These are phyloP conservation scores for Penicillium waksmanii DNA, from an alignment of 495 filamentous ascomycete genomes.

Conservation along the genomic window DNA sequence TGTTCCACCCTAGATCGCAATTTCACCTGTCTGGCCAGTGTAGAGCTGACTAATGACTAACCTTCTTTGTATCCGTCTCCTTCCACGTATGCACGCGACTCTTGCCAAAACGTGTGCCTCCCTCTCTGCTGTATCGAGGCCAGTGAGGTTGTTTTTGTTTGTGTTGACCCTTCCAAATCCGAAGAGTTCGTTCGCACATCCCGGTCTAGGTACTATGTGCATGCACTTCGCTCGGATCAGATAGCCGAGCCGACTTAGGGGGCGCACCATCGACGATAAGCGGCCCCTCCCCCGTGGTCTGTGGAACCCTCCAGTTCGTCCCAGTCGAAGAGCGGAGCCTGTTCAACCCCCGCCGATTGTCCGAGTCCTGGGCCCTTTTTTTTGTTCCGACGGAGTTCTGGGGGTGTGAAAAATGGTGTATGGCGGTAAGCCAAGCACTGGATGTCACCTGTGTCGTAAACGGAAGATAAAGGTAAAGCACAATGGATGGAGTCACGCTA, in stretches of 20 bases:
- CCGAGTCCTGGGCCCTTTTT: neutral
- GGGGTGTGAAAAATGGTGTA: conserved; percentile 46
- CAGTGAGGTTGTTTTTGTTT: neutral
- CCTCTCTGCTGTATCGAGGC: neutral
- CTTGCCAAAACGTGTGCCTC: neutral
- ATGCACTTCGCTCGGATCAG: conserved; percentile 17
- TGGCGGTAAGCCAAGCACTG: conserved; percentile 50
- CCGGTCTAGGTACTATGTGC: conserved; percentile 17
- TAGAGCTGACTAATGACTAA: conserved; percentile 2
- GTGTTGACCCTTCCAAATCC: neutral
- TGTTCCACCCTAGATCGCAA: neutral
- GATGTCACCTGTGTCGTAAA: conserved; percentile 52
- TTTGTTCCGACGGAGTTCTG: neutral
- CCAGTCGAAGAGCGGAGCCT: conserved; percentile 10
- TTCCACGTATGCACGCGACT: neutral
- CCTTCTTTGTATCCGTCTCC: neutral
- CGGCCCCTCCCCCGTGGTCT: conserved; percentile 9
- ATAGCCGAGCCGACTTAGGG: conserved; percentile 29
- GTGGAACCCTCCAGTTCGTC: conserved; percentile 19
- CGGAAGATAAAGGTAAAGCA: conserved; percentile 52
- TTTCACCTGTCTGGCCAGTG: neutral
- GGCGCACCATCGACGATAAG: conserved; percentile 14
- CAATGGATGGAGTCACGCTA: conserved; percentile 2
- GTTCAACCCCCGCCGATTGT: conserved; percentile 7
- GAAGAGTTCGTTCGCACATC: neutral